Conservation (phyloP, 805 yeast species). For the Teunomyces kruisii region DNA sequence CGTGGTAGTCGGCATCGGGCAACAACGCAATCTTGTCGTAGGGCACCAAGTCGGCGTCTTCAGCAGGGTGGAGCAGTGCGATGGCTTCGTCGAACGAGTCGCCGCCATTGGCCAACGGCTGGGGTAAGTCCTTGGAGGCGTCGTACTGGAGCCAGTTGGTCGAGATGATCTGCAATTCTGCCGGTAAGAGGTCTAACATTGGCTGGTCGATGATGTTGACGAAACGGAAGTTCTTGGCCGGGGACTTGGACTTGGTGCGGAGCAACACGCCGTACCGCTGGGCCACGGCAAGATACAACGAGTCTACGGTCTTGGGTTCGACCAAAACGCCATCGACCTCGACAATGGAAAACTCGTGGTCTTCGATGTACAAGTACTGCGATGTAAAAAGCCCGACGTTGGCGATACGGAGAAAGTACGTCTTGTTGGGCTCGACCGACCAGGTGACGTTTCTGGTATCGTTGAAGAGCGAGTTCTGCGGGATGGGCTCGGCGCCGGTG, state of each 20-base stretch:
- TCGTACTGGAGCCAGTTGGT: slow-evolving; percentile 59
- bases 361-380: slow-evolving; percentile 47
- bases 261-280: slow-evolving; percentile 77
- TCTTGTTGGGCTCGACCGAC: slow-evolving; percentile 55
- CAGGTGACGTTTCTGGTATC: slow-evolving; percentile 60
- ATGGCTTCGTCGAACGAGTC: slow-evolving; percentile 40
- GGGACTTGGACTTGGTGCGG: slow-evolving; percentile 49
- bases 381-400: slow-evolving; percentile 75
- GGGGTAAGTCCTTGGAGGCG: slow-evolving; percentile 26
- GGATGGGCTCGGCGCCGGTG: slow-evolving; percentile 83
- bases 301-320: slow-evolving; percentile 54
- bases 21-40: slow-evolving; percentile 47
- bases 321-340: slow-evolving; percentile 54
- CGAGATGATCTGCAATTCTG: slow-evolving; percentile 51
- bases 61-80: slow-evolving; percentile 36
- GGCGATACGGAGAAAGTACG: slow-evolving; percentile 62
- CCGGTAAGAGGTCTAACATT: slow-evolving; percentile 72
- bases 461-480: slow-evolving; percentile 63
- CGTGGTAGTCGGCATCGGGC: slow-evolving; percentile 61
- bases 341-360: slow-evolving; percentile 40
- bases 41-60: slow-evolving; percentile 80
- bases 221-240: slow-evolving; percentile 49
- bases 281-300: slow-evolving; percentile 70
- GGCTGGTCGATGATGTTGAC: slow-evolving; percentile 60
- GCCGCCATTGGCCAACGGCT: slow-evolving; percentile 24